Conservation (phyloP, 2,329 filamentous ascomycete genomes). For the Lachnellula subtilissima region DNA sequence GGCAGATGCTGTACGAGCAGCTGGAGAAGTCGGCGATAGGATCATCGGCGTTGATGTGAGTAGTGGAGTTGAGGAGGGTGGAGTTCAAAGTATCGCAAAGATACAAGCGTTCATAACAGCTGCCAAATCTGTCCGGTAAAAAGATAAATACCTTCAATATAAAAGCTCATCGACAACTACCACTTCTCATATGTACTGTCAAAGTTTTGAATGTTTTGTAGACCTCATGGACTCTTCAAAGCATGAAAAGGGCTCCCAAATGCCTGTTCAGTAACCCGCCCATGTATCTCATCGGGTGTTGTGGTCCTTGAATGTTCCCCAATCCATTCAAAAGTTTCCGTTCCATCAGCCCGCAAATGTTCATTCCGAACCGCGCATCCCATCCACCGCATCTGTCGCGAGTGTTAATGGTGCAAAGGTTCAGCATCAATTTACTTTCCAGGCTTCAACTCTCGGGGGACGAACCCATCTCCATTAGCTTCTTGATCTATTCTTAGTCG, state of each 20-base stretch:
- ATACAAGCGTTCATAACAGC: slow-evolving; percentile 76
- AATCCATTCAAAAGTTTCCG: neutral
- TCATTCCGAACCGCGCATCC: neutral
- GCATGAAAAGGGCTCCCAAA: no score
- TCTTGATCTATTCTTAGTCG: no score
- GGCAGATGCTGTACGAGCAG: slow-evolving; percentile 53
- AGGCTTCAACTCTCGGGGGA: neutral
- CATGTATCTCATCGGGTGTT: no score
- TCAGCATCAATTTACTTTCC: neutral
- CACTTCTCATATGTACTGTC: neutral
- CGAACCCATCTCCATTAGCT: no score
- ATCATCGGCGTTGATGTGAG: slow-evolving; percentile 88
- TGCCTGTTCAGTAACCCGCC: no score
- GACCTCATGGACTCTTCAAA: no score
- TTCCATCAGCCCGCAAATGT: neutral
- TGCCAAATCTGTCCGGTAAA: slow-evolving; percentile 49
- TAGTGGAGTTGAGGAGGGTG: slow-evolving; percentile 84
- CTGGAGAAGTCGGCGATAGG: slow-evolving; percentile 56
- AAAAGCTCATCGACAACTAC: neutral
- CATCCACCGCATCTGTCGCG: neutral
- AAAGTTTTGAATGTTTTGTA: neutral
- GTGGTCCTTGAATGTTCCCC: neutral
- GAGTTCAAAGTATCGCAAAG: slow-evolving; percentile 73
- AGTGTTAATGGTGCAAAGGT: neutral
- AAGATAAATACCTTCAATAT: neutral